phyloP scores from a whole-genome alignment of 352 stramenopile genomes.

The Ophiocytium majus region DNA sequence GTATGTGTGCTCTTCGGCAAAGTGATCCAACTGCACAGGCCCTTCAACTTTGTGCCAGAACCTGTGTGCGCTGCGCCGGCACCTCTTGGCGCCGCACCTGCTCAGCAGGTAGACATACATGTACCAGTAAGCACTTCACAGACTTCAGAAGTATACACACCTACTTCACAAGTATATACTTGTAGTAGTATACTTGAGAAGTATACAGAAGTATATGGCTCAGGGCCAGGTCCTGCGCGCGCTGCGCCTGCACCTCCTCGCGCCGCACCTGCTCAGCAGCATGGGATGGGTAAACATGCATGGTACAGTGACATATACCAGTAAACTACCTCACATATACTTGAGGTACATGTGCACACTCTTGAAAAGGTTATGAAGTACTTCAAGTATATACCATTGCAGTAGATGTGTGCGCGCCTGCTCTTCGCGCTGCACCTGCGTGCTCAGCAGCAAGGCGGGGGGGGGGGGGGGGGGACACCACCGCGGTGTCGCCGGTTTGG shows the following conservation, averaged over 20 bases:
- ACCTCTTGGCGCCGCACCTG: slow-evolving; percentile 46
- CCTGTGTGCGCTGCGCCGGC: slow-evolving; percentile 49
- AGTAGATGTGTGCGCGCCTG: slow-evolving; percentile 24
- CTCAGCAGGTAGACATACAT: background rate
- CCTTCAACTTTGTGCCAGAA: too few species aligned
- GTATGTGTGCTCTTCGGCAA: too few species aligned
- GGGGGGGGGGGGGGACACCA: too few species aligned
- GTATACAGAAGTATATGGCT: slow-evolving; percentile 30
- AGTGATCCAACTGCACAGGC: too few species aligned
- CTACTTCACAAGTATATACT: too few species aligned
- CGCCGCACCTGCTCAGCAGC: background rate
- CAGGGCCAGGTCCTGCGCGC: slow-evolving; percentile 28
- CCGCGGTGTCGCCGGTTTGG: too few species aligned
- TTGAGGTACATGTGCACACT: too few species aligned
- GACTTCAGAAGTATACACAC: too few species aligned
- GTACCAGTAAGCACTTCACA: slow-evolving; percentile 12
- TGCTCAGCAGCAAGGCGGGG: slow-evolving; percentile 11
- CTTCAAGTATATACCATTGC: slow-evolving; percentile 27
- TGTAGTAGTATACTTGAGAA: too few species aligned
- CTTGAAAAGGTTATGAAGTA: too few species aligned
- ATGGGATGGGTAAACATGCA: background rate
- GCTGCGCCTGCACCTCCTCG: slow-evolving; percentile 7
- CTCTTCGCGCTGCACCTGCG: background rate
- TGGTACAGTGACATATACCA: too few species aligned
- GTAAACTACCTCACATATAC: too few species aligned